Evolutionary conservation across 2,329 filamentous ascomycete genomes (phyloP), one percentile per base, ranked within the genome.

Genomic region (Reticulascus tulasneorum): DNA sequence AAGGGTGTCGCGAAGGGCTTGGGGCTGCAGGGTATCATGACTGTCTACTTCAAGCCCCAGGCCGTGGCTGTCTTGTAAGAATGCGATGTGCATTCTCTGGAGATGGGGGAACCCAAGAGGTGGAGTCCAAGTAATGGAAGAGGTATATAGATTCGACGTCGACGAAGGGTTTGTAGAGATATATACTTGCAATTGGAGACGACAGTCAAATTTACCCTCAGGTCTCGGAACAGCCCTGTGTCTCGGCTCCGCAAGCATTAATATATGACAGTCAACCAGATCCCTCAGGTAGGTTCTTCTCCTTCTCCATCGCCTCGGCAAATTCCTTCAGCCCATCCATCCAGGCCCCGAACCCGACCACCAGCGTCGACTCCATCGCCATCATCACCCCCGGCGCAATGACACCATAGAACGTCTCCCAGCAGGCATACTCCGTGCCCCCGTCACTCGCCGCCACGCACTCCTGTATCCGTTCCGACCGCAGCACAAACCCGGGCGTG

Each of bases 321-420:
- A 39, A 40, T 30, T 33, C 44, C 56, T 63, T 67, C 37, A 71
- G 40, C 21, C 62, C 65, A 20, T 52, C 50, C 45, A 52, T 58
- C 58, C 64, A 69, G 35, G 53, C 55, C 22, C 52, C 53, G 38
- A 67, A 63, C 12, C 57, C 59, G 9, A 45, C 51, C 28, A 50
- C 41, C 19, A 71, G 43, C 44, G 51, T 44, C 7, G 29, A 33
- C 2, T 60, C 61, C 19, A 60, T 57, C 2, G 53, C 45, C 19
- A 47, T 25, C 48, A 50, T 58, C 12, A 68, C 53, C 10, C 59
- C 49, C 5, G 51, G 51, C 9, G 55, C 59, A 38, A 69, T 23
- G 6, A 55, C 31, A 0, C 67, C 65, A 24, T 62, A 60, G 45
- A 67, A 68, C n/a, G 66, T 70, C 56, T 71, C 66, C 59, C 59